These are phyloP conservation scores for Eremochloa ophiuroides DNA, from an alignment of 176 grass and related monocot species.

Conservation along the genomic window DNA sequence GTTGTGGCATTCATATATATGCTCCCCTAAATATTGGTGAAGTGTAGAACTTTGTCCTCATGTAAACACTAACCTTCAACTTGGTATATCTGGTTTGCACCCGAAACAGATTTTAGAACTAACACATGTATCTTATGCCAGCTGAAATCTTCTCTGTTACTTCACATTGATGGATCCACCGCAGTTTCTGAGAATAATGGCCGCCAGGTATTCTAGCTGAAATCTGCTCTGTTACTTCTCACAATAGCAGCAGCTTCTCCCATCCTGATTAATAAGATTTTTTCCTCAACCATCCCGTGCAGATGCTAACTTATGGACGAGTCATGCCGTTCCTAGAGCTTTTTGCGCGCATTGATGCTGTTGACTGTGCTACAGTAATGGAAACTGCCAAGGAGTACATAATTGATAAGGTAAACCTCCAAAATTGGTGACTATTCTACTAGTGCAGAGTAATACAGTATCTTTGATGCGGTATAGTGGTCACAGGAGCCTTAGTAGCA, in stretches of 20 bases:
- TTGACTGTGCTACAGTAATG: conserved; percentile 73
- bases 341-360: conserved; percentile 93
- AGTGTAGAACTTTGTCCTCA: neutral
- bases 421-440: neutral
- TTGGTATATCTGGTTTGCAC: neutral
- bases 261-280: conserved; percentile 12
- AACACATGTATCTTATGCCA: conserved; percentile 39
- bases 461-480: neutral
- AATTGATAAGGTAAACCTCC: conserved; percentile 64
- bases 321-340: conserved; percentile 82
- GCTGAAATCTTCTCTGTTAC: conserved; percentile 87
- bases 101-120: conserved; percentile 3
- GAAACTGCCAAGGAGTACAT: conserved; percentile 81
- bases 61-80: neutral
- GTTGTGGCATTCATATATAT: neutral
- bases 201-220: conserved; percentile 57
- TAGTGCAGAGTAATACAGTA: neutral
- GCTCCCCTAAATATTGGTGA: neutral
- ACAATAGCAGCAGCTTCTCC: neutral
- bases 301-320: conserved; percentile 95
- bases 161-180: conserved; percentile 93
- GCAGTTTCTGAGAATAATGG: conserved; percentile 94
- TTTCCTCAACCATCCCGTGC: conserved; percentile 20
- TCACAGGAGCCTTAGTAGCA: neutral
- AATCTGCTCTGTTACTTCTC: too few species aligned